phyloP scores from a whole-genome alignment of 2,329 filamentous ascomycete genomes.

The Fusarium globosum region DNA sequence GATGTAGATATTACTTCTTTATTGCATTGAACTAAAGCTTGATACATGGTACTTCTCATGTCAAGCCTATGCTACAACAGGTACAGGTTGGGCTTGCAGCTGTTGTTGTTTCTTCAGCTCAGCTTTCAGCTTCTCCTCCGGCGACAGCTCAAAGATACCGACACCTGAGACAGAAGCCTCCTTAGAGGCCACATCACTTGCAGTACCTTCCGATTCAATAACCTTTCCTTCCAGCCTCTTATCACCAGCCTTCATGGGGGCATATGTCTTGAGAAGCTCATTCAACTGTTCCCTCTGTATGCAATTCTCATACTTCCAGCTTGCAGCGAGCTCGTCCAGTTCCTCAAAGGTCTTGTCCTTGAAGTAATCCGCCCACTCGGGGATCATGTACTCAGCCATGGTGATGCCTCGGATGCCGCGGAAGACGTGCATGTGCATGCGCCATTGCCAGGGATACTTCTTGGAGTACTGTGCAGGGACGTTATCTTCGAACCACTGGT shows the following conservation, averaged over 20 bases:
- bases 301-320: slow-evolving; percentile 66
- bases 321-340: slow-evolving; percentile 62
- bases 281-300: slow-evolving; percentile 63
- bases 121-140: slow-evolving; percentile 34
- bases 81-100: background rate
- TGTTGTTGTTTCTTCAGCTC: background rate
- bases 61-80: background rate
- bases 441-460: slow-evolving; percentile 62
- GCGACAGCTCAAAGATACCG: slow-evolving; percentile 47
- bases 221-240: slow-evolving; percentile 43
- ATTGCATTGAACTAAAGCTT: background rate
- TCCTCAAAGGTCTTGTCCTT: slow-evolving; percentile 60
- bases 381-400: slow-evolving; percentile 60
- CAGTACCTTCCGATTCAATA: slow-evolving; percentile 24
- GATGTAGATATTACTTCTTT: background rate
- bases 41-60: rapidly evolving
- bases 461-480: slow-evolving; percentile 56
- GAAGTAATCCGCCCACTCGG: slow-evolving; percentile 67
- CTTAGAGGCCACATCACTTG: background rate
- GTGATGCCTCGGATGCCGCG: slow-evolving; percentile 53
- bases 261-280: slow-evolving; percentile 58
- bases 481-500: slow-evolving; percentile 56
- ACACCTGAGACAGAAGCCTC: slow-evolving; percentile 43
- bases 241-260: slow-evolving; percentile 46
- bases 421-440: slow-evolving; percentile 61